phyloP scores from a whole-genome alignment of 345 rosid species.

The Balakata baccata region DNA sequence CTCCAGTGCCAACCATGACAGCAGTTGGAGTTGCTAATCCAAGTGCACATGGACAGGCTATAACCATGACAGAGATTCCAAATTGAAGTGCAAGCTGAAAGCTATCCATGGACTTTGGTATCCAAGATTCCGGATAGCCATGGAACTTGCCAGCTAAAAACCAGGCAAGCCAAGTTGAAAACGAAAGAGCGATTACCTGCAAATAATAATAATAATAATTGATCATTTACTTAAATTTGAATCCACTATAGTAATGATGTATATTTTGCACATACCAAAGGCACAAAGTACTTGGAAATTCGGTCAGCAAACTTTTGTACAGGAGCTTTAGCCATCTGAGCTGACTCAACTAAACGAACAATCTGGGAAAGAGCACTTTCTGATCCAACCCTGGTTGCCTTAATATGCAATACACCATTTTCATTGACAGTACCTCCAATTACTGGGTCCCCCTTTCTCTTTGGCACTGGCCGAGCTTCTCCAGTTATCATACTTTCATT shows the following conservation, averaged over 20 bases:
- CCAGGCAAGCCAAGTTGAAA: conserved; percentile 90
- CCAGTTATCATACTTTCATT: conserved; percentile 60
- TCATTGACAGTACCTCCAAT: conserved; percentile 91
- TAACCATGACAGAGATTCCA: conserved; percentile 98
- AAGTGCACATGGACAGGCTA: conserved; percentile 96
- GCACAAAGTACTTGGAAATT: conserved; percentile 81
- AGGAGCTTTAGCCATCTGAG: conserved; percentile 96
- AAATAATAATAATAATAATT: neutral
- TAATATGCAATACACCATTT: conserved; percentile 77
- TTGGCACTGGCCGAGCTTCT: conserved; percentile 50
- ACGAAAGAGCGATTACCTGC: conserved; percentile 77
- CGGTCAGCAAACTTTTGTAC: conserved; percentile 94
- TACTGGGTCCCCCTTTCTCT: conserved; percentile 73
- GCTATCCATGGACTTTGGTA: conserved; percentile 90
- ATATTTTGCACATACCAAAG: conserved; percentile 46
- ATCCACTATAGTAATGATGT: neutral
- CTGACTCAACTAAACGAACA: conserved; percentile 89
- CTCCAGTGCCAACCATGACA: conserved; percentile 98
- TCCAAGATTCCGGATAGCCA: conserved; percentile 82
- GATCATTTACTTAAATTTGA: neutral
- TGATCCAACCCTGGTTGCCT: conserved; percentile 83
- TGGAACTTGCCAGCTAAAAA: conserved; percentile 79
- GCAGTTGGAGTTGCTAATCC: conserved; percentile 99
- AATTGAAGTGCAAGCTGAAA: conserved; percentile 91
- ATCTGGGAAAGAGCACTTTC: conserved; percentile 93